Percentiles rank a stretch among this genome's conserved stretches.
phyloP scores from a whole-genome alignment of 257 asterid genomes.

The Handroanthus guayacan region DNA sequence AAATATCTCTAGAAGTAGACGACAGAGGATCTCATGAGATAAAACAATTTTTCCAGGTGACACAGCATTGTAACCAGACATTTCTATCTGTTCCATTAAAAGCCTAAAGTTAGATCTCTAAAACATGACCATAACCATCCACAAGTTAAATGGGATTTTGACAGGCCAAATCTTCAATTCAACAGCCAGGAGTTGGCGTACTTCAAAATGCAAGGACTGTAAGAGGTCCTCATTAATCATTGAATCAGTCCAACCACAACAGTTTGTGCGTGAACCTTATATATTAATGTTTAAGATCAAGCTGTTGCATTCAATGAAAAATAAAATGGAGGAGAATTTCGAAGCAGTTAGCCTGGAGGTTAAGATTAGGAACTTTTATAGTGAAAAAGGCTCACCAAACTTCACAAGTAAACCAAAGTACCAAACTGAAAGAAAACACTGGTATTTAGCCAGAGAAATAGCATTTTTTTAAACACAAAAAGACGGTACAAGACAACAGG shows the following conservation, averaged over 20 bases:
- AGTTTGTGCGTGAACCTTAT: slow-evolving; percentile 2
- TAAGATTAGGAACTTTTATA: not conserved
- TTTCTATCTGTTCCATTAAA: slow-evolving; percentile 5
- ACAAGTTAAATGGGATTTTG: slow-evolving; percentile 22
- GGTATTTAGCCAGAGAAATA: not conserved
- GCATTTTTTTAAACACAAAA: no score
- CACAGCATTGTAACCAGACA: slow-evolving; percentile 10
- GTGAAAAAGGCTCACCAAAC: not conserved
- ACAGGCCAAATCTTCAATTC: slow-evolving; percentile 29
- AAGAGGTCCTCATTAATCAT: slow-evolving; percentile 23
- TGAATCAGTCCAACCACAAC: slow-evolving; percentile 11
- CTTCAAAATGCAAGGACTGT: slow-evolving; percentile 6
- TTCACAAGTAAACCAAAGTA: slow-evolving; percentile 22
- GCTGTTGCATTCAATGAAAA: slow-evolving; percentile 18
- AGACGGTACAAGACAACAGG: no score
- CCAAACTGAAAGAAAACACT: not conserved
- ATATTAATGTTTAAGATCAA: not conserved
- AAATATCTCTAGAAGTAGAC: slow-evolving; percentile 12
- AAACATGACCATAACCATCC: slow-evolving; percentile 10
- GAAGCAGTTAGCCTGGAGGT: not conserved
- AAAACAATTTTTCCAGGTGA: slow-evolving; percentile 14
- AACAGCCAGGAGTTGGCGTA: slow-evolving; percentile 18
- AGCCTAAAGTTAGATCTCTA: slow-evolving; percentile 13
- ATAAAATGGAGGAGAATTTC: not conserved
- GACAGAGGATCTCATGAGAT: slow-evolving; percentile 9